A percentile compares a stretch with the other conserved stretches of the same genome.
These are phyloP conservation scores for Nannizzia gypsea DNA, from an alignment of 2,329 filamentous ascomycete species.

Conservation along the genomic window DNA sequence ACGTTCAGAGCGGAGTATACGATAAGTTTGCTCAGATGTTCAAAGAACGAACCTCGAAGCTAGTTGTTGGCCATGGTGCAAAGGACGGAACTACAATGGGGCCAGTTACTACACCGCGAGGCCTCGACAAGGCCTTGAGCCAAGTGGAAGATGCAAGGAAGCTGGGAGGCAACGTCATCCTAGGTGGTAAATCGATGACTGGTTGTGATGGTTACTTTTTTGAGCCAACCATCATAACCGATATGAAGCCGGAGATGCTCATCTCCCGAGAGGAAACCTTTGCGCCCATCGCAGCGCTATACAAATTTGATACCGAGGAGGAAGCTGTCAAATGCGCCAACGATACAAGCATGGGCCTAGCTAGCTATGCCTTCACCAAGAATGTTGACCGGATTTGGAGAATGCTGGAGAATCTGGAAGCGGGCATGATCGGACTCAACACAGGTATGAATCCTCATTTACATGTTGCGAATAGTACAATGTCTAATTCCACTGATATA, in stretches of 20 bases:
- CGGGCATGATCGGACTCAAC: conserved; percentile 58
- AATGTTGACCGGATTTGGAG: conserved; percentile 55
- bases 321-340: conserved; percentile 51
- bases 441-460: conserved; percentile 33
- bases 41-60: conserved; percentile 39
- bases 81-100: conserved; percentile 47
- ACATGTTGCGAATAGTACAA: not conserved
- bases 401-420: conserved; percentile 54
- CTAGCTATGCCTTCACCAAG: conserved; percentile 58
- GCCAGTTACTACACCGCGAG: conserved; percentile 46
- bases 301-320: conserved; percentile 54
- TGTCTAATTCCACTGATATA: conserved; percentile 11
- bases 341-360: conserved; percentile 52
- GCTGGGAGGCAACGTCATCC: conserved; percentile 51
- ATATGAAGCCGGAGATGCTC: conserved; percentile 48
- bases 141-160: conserved; percentile 55
- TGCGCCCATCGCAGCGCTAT: conserved; percentile 52
- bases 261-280: conserved; percentile 52
- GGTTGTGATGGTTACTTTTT: conserved; percentile 53
- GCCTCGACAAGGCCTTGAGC: conserved; percentile 42
- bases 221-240: conserved; percentile 53
- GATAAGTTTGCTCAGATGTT: conserved; percentile 46
- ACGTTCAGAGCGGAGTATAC: conserved; percentile 26
- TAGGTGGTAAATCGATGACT: conserved; percentile 42
- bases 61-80: conserved; percentile 51